Conservation (phyloP, 306 rosid genomes). For the Phaseolus lunatus region DNA sequence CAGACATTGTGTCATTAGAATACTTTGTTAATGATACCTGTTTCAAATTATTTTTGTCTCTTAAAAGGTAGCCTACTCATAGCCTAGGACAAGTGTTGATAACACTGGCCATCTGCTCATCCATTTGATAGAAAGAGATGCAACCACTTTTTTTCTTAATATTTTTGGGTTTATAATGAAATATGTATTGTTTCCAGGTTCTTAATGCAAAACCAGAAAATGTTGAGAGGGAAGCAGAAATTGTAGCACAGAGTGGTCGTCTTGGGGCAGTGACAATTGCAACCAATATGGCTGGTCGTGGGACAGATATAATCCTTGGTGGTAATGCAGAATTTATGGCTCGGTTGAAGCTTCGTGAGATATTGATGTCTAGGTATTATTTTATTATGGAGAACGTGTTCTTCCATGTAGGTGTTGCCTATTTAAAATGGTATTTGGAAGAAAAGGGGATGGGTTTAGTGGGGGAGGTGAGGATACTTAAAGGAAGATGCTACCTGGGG, state of each 20-base stretch:
- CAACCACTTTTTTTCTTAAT: background rate
- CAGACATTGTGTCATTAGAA: background rate
- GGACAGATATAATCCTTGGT: constrained; percentile 98
- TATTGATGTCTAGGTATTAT: constrained; percentile 89
- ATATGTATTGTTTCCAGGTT: constrained; percentile 63
- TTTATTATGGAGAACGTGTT: constrained; percentile 15
- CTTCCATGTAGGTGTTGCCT: constrained; percentile 27
- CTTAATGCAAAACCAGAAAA: constrained; percentile 99
- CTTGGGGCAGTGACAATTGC: constrained; percentile 96
- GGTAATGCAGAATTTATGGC: constrained; percentile 99
- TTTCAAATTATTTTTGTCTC: constrained; percentile 22
- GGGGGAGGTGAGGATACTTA: constrained; percentile 23
- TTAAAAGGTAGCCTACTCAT: constrained; percentile 29
- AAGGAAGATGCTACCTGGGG: constrained; percentile 13
- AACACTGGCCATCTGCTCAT: constrained; percentile 19
- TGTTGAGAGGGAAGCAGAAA: constrained; percentile 99
- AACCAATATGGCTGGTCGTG: constrained; percentile 99
- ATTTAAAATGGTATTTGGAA: constrained; percentile 13
- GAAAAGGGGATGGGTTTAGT: constrained; percentile 24
- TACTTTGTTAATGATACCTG: constrained; percentile 35
- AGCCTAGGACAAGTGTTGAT: constrained; percentile 23
- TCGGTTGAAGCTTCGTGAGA: constrained; percentile 92
- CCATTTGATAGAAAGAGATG: constrained; percentile 29
- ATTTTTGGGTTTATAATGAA: constrained; percentile 24
- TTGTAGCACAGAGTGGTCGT: constrained; percentile 99